These are phyloP conservation scores for Chalaropsis thielavioides DNA, from an alignment of 2,329 filamentous ascomycete species.

Conservation along the genomic window DNA sequence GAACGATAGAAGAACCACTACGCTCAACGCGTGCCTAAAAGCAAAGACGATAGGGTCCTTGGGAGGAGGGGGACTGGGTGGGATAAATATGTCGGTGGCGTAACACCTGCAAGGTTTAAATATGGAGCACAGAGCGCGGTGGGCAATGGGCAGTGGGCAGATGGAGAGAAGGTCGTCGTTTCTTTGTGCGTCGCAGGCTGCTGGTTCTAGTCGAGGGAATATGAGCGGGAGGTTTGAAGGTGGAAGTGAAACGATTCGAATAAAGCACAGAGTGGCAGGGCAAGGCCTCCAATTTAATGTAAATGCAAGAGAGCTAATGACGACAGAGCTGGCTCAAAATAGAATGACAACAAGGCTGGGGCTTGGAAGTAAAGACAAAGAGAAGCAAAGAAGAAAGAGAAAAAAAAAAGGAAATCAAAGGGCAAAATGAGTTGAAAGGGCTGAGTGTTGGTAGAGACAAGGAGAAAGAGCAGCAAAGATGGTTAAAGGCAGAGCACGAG, in stretches of 20 bases:
- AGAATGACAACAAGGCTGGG: not conserved
- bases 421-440: too few relatives aligned
- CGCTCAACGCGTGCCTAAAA: not conserved
- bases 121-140: not conserved
- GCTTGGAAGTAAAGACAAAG: not conserved
- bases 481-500: too few relatives aligned
- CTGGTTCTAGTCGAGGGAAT: not conserved
- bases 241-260: not conserved
- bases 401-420: too few relatives aligned
- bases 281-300: not conserved
- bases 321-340: not conserved
- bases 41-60: not conserved
- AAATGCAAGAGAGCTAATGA: not conserved
- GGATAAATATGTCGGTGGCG: constrained; percentile 5
- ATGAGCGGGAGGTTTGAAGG: not conserved
- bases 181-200: not conserved
- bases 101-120: constrained; percentile 4
- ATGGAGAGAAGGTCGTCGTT: too few relatives aligned
- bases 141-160: too few relatives aligned
- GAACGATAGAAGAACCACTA: not conserved
- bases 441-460: too few relatives aligned
- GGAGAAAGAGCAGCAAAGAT: too few relatives aligned
- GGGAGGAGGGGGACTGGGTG: not conserved
- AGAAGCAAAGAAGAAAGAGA: too few relatives aligned
- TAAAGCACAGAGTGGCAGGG: not conserved